Evolutionary conservation across 371 early-diverging fungal genomes (phyloP), one percentile per base, ranked within the genome.

Genomic region (Blastocladiella emersonii): DNA sequence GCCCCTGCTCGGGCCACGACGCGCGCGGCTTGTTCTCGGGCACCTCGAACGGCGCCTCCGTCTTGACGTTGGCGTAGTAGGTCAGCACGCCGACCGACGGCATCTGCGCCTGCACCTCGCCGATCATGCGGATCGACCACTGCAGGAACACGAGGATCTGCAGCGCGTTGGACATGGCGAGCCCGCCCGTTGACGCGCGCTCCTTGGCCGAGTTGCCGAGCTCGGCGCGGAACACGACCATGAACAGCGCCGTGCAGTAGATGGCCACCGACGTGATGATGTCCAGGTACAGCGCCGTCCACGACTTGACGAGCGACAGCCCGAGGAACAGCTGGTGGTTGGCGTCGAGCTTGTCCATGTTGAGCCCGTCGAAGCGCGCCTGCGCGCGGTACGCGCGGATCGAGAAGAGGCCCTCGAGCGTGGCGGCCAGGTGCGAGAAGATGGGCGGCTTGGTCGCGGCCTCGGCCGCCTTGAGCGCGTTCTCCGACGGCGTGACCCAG

Each of bases 71-170:
- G 34, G 78, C 77, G 67, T 78, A 84, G 55, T 76, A 72, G 43
- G 74, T 75, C 30, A 81, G 71, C 63, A 77, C 74, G 45, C 76
- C 78, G 34, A 83, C 84, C 25, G 78, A 77, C 34, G 74, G 71
- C 74, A 84, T 80, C 35, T 75, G 71, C 37, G 70, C 68, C 55
- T 78, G 79, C 37, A 85, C 81, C 51, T 86, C 87, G 23, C 78
- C 72, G 10, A 73, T 64, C 70, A 75, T 76, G 25, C 85, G 76
- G 35, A 85, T 72, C 25, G 81, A 75, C 85, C 85, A 87, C 65
- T 85, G 87, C 23, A 82, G 75, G 70, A 87, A 88, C 21, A 87
- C 75, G 48, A 85, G 71, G 67, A 87, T 67, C 68, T 85, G 86
- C 13, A 85, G 72, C 12, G 85, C 83, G 67, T 85, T 85, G 13